These are phyloP conservation scores for Pyrenula aspistea DNA, from an alignment of 495 filamentous ascomycete genomes.

Conservation along the genomic window DNA sequence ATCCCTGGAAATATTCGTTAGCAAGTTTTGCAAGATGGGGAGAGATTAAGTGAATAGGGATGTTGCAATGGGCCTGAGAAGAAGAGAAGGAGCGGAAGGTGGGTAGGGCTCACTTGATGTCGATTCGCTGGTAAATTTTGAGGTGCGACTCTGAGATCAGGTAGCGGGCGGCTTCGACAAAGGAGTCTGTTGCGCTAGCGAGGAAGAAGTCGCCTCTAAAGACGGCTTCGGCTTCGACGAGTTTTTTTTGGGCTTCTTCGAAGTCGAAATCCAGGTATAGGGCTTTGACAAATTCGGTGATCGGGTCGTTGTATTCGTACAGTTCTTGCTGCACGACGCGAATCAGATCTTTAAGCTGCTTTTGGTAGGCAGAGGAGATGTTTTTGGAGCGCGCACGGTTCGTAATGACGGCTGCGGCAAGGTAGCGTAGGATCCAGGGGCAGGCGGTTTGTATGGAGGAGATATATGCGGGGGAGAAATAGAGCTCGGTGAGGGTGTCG, in stretches of 20 bases:
- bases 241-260: slow-evolving; percentile 89
- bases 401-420: slow-evolving; percentile 90
- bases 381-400: slow-evolving; percentile 76
- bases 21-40: neutral
- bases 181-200: slow-evolving; percentile 67
- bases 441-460: slow-evolving; percentile 98
- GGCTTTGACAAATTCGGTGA: slow-evolving; percentile 92
- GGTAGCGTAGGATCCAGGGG: slow-evolving; percentile 92
- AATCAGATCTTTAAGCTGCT: slow-evolving; percentile 93
- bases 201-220: slow-evolving; percentile 94
- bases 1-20: slow-evolving; percentile 41
- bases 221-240: slow-evolving; percentile 83
- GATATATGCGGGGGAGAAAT: slow-evolving; percentile 93
- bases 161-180: slow-evolving; percentile 89
- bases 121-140: slow-evolving; percentile 98
- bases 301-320: slow-evolving; percentile 93
- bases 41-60: too few relatives aligned
- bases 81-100: neutral
- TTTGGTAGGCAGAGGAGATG: slow-evolving; percentile 69
- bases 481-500: slow-evolving; percentile 82
- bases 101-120: slow-evolving; percentile 59
- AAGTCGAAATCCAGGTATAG: slow-evolving; percentile 98
- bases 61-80: neutral
- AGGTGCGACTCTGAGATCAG: slow-evolving; percentile 97
- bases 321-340: slow-evolving; percentile 90